A percentile compares a stretch with the other conserved stretches of the same genome.
These are phyloP conservation scores for Ascochyta pisi DNA, from an alignment of 2,329 filamentous ascomycete genomes.

Conservation along the genomic window DNA sequence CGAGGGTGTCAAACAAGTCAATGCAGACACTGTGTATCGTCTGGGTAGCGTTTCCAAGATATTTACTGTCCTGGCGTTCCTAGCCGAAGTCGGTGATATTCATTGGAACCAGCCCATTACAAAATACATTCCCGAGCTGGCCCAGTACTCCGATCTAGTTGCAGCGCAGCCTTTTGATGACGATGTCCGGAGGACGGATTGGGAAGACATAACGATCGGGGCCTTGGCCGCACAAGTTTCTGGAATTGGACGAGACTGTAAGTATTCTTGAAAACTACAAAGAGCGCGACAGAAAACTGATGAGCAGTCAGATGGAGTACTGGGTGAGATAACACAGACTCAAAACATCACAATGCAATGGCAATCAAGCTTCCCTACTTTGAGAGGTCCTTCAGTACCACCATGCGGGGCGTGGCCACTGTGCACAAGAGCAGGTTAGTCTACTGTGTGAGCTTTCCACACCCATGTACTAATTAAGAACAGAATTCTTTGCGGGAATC, in stretches of 20 bases:
- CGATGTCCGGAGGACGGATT: constrained; percentile 32
- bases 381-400: constrained; percentile 22
- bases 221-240: constrained; percentile 45
- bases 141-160: constrained; percentile 6
- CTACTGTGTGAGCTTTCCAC: too few species aligned
- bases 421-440: constrained; percentile 27
- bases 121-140: constrained; percentile 36
- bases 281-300: constrained; percentile 40
- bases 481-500: constrained; percentile 48
- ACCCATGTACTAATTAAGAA: background rate
- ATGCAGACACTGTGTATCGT: constrained; percentile 53
- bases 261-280: constrained; percentile 17
- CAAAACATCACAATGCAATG: constrained; percentile 22
- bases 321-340: constrained; percentile 33
- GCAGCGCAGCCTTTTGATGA: constrained; percentile 24
- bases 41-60: constrained; percentile 53
- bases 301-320: constrained; percentile 42
- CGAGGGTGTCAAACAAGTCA: constrained; percentile 27
- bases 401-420: constrained; percentile 34
- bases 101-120: constrained; percentile 48
- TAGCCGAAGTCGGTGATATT: constrained; percentile 43
- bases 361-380: constrained; percentile 24
- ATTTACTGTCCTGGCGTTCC: constrained; percentile 49
- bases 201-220: constrained; percentile 46
- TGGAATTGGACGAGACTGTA: constrained; percentile 40